Evolutionary conservation across 441 rosid genomes (phyloP), one percentile per base, ranked within the genome.

Genomic region (Gossypium lobatum): DNA sequence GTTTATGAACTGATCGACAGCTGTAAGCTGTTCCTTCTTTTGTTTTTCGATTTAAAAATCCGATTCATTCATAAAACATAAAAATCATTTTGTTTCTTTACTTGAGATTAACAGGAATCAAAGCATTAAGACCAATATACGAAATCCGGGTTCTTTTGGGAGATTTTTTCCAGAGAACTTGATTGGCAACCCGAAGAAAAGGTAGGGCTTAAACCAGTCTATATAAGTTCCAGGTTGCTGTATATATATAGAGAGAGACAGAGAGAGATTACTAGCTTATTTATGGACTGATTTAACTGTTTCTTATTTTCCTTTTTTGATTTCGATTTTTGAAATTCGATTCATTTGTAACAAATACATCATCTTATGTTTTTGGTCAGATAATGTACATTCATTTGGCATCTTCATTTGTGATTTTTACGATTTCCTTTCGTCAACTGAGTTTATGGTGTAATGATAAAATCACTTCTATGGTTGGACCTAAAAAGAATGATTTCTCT

Each of bases 151-250:
- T 59, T 77, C 54, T 31, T n/a, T 78, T 60, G 75, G 82, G 76
- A 80, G 86, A 81, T 79, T 69, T 64, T 7, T 71, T 70, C 23
- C 0, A 26, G 62, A 82, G 79, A 80, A 73, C 60, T 9, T 72
- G 76, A 80, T 55, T 39, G 14, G 58, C 34, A 37, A 58, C 48
- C 34, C 1, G 54, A 37, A 74, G 26, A 34, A 61, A 55, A 66
- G 71, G 31, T 46, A 64, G 61, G 55, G 59, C 50, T 25, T 25
- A 39, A 55, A 46, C 37, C 63, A 10, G 64, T 66, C 31, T 9
- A 64, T 7, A 37, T 37, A 7, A 55, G 3, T 42, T 21, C 55
- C 2, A 50, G 28, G 70, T 25, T 48, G 31, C 9, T 11, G 50
- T 53, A n/a, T 4, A 18, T n/a, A 5, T 14, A 52, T 16, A 17